A percentile compares a stretch with the other conserved stretches of the same genome.
Conservation (phyloP, 495 filamentous ascomycete species). For the Aspergillus sparsus region DNA sequence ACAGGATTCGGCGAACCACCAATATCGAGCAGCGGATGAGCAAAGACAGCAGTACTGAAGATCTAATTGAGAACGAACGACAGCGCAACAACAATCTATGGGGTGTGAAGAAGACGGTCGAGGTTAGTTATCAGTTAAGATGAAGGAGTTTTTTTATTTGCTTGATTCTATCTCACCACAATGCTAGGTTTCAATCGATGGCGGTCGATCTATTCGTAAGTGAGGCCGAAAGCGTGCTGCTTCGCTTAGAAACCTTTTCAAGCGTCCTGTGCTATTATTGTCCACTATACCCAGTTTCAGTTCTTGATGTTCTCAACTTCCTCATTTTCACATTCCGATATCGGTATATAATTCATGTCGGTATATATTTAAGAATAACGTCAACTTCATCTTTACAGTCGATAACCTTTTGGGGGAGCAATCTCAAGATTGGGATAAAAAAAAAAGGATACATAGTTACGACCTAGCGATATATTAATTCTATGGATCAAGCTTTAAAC, state of each 20-base stretch:
- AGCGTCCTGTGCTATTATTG: background rate
- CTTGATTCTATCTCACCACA: slow-evolving; percentile 5
- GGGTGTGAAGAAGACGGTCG: background rate
- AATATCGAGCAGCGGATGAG: slow-evolving; percentile 5
- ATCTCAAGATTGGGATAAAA: too few relatives aligned
- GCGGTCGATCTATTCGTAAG: background rate
- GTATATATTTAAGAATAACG: too few relatives aligned
- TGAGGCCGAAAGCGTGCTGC: background rate
- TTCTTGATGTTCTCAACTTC: too few relatives aligned
- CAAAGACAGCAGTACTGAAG: background rate
- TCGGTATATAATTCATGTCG: too few relatives aligned
- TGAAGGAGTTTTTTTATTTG: background rate
- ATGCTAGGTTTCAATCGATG: slow-evolving; percentile 1
- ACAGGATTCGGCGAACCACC: slow-evolving; percentile 6
- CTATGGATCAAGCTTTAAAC: too few relatives aligned
- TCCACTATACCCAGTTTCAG: too few relatives aligned
- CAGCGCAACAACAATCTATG: background rate
- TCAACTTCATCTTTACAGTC: too few relatives aligned
- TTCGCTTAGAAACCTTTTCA: background rate
- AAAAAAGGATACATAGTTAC: too few relatives aligned
- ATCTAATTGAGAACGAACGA: slow-evolving; percentile 3
- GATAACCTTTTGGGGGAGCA: too few relatives aligned
- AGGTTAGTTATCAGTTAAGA: background rate
- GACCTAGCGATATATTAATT: too few relatives aligned
- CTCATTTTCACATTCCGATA: too few relatives aligned